A percentile compares a stretch with the other conserved stretches of the same genome.
Conservation (phyloP, 2,329 filamentous ascomycete species). For the Exophiala mesophila region DNA sequence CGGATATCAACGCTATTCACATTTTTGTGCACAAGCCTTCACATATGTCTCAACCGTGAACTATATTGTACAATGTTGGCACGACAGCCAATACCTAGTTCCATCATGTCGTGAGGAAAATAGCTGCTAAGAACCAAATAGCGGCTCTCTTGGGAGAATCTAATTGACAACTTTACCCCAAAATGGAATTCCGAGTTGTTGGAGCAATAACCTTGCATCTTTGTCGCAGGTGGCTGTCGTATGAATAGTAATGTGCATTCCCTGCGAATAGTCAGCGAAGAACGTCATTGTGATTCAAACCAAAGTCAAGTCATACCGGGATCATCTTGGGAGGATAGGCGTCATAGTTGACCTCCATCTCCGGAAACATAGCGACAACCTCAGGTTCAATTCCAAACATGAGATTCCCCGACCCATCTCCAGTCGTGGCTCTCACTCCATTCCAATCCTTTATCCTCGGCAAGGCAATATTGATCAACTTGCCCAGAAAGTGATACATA, state of each 20-base stretch:
- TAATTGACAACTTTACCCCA: constrained; percentile 65
- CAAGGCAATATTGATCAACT: constrained; percentile 82
- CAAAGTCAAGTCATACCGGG: no score
- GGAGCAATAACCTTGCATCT: constrained; percentile 72
- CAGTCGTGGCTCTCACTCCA: constrained; percentile 69
- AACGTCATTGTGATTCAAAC: no score
- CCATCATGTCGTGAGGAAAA: no score
- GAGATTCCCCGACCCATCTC: constrained; percentile 85
- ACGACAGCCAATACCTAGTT: no score
- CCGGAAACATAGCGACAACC: constrained; percentile 78
- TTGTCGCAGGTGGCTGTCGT: constrained; percentile 80
- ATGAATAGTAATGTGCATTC: constrained; percentile 75
- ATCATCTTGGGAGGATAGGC: constrained; percentile 32
- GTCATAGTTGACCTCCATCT: constrained; percentile 92
- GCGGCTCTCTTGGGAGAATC: constrained; percentile 2
- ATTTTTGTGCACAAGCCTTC: no score
- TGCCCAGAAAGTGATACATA: constrained; percentile 86
- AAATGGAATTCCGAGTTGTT: constrained; percentile 72
- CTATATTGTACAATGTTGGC: no score
- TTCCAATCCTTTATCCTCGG: constrained; percentile 96
- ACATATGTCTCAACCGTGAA: no score
- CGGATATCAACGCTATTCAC: no score
- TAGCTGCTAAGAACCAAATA: no score
- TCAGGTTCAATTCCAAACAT: constrained; percentile 72
- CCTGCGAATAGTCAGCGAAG: constrained; percentile 49